Base-by-base conservation (phyloP, 2,329 filamentous ascomycete species). In the Mycosphaerelloides madeirae region DNA sequence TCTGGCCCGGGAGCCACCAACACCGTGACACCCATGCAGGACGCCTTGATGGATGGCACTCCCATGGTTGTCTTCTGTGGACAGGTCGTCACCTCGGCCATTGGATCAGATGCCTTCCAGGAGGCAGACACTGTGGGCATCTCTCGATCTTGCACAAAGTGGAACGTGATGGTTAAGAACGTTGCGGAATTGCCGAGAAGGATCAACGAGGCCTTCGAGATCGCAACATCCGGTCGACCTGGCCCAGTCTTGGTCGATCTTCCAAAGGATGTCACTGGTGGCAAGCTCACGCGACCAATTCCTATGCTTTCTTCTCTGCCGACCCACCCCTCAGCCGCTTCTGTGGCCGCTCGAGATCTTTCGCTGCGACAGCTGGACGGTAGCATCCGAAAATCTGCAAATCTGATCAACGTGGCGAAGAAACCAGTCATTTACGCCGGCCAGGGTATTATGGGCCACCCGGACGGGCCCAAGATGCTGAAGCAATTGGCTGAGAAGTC, bases 161-260 rank as follows among this genome's bases (percentile, higher is more conserved):
- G 93, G 93, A 97, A 97, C 61, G 88, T 95, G 49, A 94, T 97
- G 89, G 88, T 96, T 38, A 96, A 94, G 78, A 91, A 84, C 66
- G 83, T 95, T 43, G 89, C 87, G 39, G 93, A 98, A 70, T 77
- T 98, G 44, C 93, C 93, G 39, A 81, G 87, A 60, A 81, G 91
- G 54, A 97, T 97, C 64, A 95, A 96, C 67, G 93, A 97, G 72
- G 93, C 93, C 38, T 97, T 97, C 63, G 90, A 97, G 72, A 97
- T 97, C 64, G 93, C 93, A 31, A 97, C 88, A 32, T 93, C 85
- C 60, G 93, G 93, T 49, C 81, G 93, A 38, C 93, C 93, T 12
- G 93, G 93, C 18, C 93, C 93, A 20, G 93, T 97, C 29, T 80
- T 98, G 50, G 89, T 98, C 52, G 93, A 98, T 67, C 75, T 97